Percentiles rank a stretch among this genome's conserved stretches.
Conservation (phyloP, 768 basidiomycete genomes). For the Russula sp. region DNA sequence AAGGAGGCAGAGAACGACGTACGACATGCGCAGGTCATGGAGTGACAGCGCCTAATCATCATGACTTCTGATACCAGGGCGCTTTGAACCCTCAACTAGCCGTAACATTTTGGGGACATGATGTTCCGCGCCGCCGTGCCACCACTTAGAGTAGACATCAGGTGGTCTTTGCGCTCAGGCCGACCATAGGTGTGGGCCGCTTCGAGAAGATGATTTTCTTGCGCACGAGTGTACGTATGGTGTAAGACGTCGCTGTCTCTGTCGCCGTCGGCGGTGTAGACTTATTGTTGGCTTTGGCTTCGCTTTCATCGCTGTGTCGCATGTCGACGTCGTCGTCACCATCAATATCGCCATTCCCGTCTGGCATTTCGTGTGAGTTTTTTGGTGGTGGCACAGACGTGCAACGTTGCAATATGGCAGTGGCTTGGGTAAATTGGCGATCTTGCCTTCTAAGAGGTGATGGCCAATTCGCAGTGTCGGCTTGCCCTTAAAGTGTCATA, state of each 20-base stretch:
- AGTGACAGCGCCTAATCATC: too few species aligned
- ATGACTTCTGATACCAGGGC: too few species aligned
- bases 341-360: constrained; percentile 12
- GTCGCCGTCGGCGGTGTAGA: constrained; percentile 18
- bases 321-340: constrained; percentile 29
- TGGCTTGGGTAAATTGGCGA: constrained; percentile 72
- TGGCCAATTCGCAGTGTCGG: constrained; percentile 82
- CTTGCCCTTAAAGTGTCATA: constrained; percentile 50
- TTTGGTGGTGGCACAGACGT: constrained; percentile 22
- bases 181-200: constrained; percentile 70
- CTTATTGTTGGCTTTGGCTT: constrained; percentile 9
- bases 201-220: constrained; percentile 82
- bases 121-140: too few species aligned
- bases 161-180: constrained; percentile 25
- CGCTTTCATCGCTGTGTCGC: constrained; percentile 30
- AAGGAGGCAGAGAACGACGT: too few species aligned
- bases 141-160: constrained; percentile 1
- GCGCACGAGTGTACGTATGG: constrained; percentile 65
- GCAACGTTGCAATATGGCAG: constrained; percentile 61
- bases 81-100: too few species aligned
- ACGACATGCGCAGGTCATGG: too few species aligned
- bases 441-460: constrained; percentile 86
- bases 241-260: constrained; percentile 33
- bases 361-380: background rate
- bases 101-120: too few species aligned